These are phyloP conservation scores for Ophiostoma piceae DNA, from an alignment of 2,329 filamentous ascomycete genomes.

Conservation along the genomic window DNA sequence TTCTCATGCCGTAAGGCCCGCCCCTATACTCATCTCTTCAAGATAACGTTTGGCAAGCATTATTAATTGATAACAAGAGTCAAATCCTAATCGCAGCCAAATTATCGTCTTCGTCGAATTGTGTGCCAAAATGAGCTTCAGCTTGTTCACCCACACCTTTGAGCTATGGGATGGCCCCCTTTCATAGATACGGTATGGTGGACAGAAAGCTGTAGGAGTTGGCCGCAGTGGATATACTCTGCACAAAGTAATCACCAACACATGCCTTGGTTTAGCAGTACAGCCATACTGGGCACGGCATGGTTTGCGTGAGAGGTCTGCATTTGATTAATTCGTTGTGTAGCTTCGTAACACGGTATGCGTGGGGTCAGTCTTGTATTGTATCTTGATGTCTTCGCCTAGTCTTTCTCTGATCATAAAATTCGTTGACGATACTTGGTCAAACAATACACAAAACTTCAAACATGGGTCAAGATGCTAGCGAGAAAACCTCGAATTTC, in stretches of 20 bases:
- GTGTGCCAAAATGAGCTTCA: too few species aligned
- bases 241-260: background rate
- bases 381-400: background rate
- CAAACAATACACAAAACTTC: background rate
- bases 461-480: too few species aligned
- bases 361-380: background rate
- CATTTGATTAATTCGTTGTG: background rate
- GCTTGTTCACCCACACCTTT: too few species aligned
- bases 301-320: background rate
- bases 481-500: background rate
- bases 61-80: too few species aligned
- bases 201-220: background rate
- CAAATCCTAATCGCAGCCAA: too few species aligned
- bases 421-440: background rate
- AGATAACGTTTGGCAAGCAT: too few species aligned
- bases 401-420: background rate
- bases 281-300: background rate
- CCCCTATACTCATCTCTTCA: too few species aligned
- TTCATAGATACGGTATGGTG: too few species aligned
- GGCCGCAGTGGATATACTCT: background rate
- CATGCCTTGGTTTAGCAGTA: background rate
- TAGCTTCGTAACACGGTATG: background rate
- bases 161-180: too few species aligned
- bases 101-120: too few species aligned
- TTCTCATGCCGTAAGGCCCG: too few species aligned